Percentiles rank a stretch among this genome's conserved stretches.
Conservation (phyloP, 2,329 filamentous ascomycete genomes). For the Diaporthe ilicicola region DNA sequence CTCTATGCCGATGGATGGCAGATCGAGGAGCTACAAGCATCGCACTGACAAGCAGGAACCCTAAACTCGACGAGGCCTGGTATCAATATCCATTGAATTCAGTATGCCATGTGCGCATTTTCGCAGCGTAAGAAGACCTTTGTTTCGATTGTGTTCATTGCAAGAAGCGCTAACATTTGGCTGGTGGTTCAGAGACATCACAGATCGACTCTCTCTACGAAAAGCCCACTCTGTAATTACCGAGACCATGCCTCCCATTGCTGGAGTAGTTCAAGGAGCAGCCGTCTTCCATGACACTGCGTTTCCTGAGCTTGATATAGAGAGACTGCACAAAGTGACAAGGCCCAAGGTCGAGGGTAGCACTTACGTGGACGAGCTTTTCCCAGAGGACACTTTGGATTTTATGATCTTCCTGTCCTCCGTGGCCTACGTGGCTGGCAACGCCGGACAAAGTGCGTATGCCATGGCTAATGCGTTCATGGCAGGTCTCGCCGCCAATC, state of each 20-base stretch:
- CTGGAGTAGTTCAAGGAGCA: conserved; percentile 37
- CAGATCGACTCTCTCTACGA: conserved; percentile 28
- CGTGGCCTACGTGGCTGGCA: conserved; percentile 42
- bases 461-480: conserved; percentile 46
- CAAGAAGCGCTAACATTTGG: background rate
- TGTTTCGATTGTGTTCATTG: background rate
- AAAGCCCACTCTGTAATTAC: conserved; percentile 16
- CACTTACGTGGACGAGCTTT: conserved; percentile 34
- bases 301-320: conserved; percentile 30
- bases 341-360: conserved; percentile 33
- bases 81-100: background rate
- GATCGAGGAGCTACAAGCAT: conserved; percentile 31
- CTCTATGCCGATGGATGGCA: conserved; percentile 36
- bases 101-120: background rate
- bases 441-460: conserved; percentile 45
- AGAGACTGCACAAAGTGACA: conserved; percentile 26
- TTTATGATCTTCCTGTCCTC: conserved; percentile 51
- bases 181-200: conserved; percentile 26
- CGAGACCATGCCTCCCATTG: conserved; percentile 26
- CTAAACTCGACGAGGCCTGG: conserved; percentile 7
- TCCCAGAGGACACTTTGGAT: conserved; percentile 37
- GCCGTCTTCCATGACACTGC: conserved; percentile 36
- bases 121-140: conserved; percentile 34
- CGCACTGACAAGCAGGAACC: conserved; percentile 33
- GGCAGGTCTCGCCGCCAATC: no score